Evolutionary conservation across 371 early-diverging fungal species (phyloP).

Genomic region (Actinomortierella ambigua): DNA sequence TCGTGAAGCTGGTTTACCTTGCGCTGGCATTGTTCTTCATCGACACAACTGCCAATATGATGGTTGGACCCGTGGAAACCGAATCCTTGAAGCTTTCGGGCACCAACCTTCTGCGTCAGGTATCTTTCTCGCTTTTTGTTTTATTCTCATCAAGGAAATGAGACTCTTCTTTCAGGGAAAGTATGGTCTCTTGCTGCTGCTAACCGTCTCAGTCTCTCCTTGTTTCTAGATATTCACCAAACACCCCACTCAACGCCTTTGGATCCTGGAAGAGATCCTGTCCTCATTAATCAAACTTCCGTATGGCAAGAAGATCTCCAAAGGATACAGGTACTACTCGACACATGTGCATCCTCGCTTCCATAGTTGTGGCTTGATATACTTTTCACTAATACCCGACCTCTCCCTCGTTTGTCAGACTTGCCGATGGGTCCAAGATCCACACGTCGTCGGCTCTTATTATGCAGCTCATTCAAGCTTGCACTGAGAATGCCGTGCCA

Average conservation of each 20-base stretch:
- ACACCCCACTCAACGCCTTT: constrained; percentile 67
- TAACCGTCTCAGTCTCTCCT: neutral
- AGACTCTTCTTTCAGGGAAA: neutral
- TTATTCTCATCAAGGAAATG: neutral
- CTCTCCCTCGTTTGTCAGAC: constrained; percentile 32
- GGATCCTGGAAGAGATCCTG: constrained; percentile 88
- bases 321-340: constrained; percentile 55
- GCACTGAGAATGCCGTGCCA: constrained; percentile 47
- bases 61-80: constrained; percentile 20
- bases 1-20: constrained; percentile 37
- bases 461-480: constrained; percentile 79
- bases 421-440: constrained; percentile 70
- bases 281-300: constrained; percentile 70
- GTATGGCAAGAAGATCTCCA: constrained; percentile 51
- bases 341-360: neutral
- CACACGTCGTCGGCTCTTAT: constrained; percentile 82
- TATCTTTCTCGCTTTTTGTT: constrained; percentile 1
- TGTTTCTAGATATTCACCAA: constrained; percentile 58
- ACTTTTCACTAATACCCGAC: constrained; percentile 1
- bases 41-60: constrained; percentile 21
- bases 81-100: constrained; percentile 37
- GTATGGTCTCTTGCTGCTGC: neutral
- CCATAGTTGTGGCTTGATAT: neutral
- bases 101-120: constrained; percentile 26
- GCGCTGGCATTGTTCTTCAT: constrained; percentile 39